A percentile compares a stretch with the other conserved stretches of the same genome.
phyloP scores from a whole-genome alignment of 2,329 filamentous ascomycete genomes.

The Onygenales sp. region DNA sequence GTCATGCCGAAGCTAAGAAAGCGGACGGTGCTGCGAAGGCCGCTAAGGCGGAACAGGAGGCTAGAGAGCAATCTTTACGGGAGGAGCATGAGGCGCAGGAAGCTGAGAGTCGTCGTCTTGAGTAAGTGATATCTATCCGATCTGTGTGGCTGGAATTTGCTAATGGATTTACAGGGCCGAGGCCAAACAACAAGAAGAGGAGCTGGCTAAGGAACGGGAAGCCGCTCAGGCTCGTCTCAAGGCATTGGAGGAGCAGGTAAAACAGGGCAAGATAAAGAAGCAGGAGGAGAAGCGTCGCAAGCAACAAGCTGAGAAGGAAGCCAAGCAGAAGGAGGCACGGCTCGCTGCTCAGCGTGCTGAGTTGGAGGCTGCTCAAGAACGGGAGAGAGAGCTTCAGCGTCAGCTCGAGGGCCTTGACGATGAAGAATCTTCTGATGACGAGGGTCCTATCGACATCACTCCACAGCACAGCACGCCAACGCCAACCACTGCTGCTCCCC shows the following conservation, averaged over 20 bases:
- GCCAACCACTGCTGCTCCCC: conserved; percentile 17
- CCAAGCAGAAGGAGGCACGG: conserved; percentile 79
- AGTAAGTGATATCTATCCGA: conserved; percentile 53
- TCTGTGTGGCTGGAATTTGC: conserved; percentile 9
- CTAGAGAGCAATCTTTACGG: conserved; percentile 45
- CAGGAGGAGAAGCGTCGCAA: conserved; percentile 90
- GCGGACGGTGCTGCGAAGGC: conserved; percentile 43
- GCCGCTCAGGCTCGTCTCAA: conserved; percentile 74
- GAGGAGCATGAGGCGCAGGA: conserved; percentile 70
- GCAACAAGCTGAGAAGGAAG: conserved; percentile 76
- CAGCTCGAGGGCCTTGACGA: conserved; percentile 75
- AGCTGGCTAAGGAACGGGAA: conserved; percentile 68
- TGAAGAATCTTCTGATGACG: conserved; percentile 69
- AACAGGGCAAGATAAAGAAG: conserved; percentile 87
- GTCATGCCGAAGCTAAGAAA: conserved; percentile 49
- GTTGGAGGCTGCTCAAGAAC: conserved; percentile 81
- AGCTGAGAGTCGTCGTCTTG: conserved; percentile 62
- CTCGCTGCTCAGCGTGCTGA: conserved; percentile 80
- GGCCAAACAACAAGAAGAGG: conserved; percentile 66
- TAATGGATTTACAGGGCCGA: conserved; percentile 50
- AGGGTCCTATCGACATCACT: conserved; percentile 62
- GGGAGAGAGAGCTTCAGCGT: conserved; percentile 78
- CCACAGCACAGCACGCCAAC: conserved; percentile 52
- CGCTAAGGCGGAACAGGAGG: conserved; percentile 56
- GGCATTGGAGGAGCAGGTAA: conserved; percentile 87